Base-by-base conservation (phyloP, 2,329 filamentous ascomycete genomes). In the Fusarium subglutinans region DNA sequence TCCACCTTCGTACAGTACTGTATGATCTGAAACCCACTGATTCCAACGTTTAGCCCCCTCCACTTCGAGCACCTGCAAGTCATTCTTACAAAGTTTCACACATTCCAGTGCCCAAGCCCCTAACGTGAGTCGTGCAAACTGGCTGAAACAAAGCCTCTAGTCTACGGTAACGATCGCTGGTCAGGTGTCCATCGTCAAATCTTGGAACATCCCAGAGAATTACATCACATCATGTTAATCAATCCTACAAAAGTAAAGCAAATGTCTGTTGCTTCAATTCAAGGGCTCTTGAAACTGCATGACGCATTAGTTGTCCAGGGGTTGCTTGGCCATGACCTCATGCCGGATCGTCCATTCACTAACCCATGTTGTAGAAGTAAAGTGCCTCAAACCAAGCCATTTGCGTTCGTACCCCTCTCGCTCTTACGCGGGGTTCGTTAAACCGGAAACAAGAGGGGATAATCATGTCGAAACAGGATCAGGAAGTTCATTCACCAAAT, bases 271-370 rank as follows among this genome's bases (percentile, higher is more conserved):
- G 35, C 45, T 35, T 51, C 54, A 58, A 44, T 55, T 43, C 26
- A 50, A 62, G 54, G 14, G 33, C 35, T 43, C 18, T 50, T 62
- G 62, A 73, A 61, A 67, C 72, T 76, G 67, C 72, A 77, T 77
- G 76, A 77, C 74, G 76, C 74, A 74, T n/a, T 37, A 13, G n/a
- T 30, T 55, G 38, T 50, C 54, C 70, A 77, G 74, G 76, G 76
- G 67, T 62, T 60, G 40, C 20, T 62, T 45, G 53, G 56, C 73
- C 65, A 78, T 78, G 76, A 78, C 76, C 76, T 78, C 76, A 77
- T 77, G 59, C 35, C 33, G 37, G 65, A 72, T 76, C 73, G 37
- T 69, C 73, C 60, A 57, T 56, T 47, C 33, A 60, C 62, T 66
- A 66, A 56, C 55, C 61, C 64, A 47, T 61, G 63, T 66, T 64